phyloP scores from a whole-genome alignment of 208 protist genomes.

The Leptomonas seymouri region DNA sequence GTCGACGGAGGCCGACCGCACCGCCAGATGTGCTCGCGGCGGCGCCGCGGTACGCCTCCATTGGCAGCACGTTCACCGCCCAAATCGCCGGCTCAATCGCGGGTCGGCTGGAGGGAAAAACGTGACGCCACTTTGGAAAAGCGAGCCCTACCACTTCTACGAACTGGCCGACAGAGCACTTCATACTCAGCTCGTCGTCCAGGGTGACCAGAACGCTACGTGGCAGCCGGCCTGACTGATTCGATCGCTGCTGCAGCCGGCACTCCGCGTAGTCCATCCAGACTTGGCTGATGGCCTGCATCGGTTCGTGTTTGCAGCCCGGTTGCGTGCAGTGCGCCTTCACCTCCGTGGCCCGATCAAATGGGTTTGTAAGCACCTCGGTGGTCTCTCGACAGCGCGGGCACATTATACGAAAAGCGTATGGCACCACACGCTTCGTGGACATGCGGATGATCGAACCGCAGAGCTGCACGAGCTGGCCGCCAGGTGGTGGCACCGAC shows the following conservation, averaged over 20 bases:
- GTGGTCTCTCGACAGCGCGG: constrained; percentile 53
- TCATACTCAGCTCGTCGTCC: constrained; percentile 81
- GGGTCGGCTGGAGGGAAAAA: constrained; percentile 60
- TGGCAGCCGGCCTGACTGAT: constrained; percentile 70
- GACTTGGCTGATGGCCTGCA: constrained; percentile 72
- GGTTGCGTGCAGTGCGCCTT: constrained; percentile 49
- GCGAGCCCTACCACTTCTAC: constrained; percentile 87
- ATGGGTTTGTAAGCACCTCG: constrained; percentile 60
- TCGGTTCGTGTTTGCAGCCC: constrained; percentile 67
- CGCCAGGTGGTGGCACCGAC: constrained; percentile 58
- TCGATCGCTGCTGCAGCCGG: constrained; percentile 85
- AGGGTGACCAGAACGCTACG: constrained; percentile 81
- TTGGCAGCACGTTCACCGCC: constrained; percentile 76
- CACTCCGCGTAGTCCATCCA: constrained; percentile 93
- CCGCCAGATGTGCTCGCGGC: constrained; percentile 26
- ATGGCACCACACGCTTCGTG: constrained; percentile 77
- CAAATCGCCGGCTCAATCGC: constrained; percentile 81
- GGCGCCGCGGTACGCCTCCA: constrained; percentile 78
- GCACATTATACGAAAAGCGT: constrained; percentile 71
- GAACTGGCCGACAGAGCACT: constrained; percentile 85
- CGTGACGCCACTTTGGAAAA: constrained; percentile 70
- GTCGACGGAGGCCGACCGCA: constrained; percentile 24
- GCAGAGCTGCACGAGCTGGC: constrained; percentile 74
- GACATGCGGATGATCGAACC: constrained; percentile 87
- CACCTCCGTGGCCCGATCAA: constrained; percentile 61